phyloP scores from a whole-genome alignment of 352 stramenopile genomes.

The Nothophytophthora sp. region DNA sequence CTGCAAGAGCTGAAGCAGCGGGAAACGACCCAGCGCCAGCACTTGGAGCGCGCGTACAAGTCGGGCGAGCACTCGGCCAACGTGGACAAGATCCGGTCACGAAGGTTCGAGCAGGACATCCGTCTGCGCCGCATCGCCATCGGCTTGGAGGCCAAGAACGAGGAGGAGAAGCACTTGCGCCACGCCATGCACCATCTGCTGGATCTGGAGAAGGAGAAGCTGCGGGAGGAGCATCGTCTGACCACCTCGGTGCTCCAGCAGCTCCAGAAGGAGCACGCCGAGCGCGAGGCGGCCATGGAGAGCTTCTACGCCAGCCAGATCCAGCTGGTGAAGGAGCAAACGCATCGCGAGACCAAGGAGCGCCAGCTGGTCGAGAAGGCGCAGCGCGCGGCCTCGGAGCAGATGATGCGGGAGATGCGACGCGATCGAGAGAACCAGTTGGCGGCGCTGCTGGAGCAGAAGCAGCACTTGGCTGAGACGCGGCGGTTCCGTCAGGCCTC shows the following conservation, averaged over 20 bases:
- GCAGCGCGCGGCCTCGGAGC: conserved; percentile 58
- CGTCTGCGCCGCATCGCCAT: conserved; percentile 66
- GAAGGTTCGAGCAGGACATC: conserved; percentile 68
- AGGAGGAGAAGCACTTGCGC: conserved; percentile 71
- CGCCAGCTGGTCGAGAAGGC: conserved; percentile 71
- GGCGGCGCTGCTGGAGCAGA: conserved; percentile 48
- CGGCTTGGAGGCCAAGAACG: conserved; percentile 55
- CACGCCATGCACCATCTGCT: conserved; percentile 69
- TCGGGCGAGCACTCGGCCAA: conserved; percentile 62
- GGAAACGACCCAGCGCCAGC: conserved; percentile 57
- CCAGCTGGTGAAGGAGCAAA: conserved; percentile 64
- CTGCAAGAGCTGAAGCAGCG: conserved; percentile 63
- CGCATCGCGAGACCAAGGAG: conserved; percentile 54
- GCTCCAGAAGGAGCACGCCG: conserved; percentile 61
- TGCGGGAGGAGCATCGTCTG: conserved; percentile 60
- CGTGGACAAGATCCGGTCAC: conserved; percentile 70
- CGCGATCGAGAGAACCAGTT: conserved; percentile 59
- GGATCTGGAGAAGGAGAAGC: conserved; percentile 62
- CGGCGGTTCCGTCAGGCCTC: conserved; percentile 53
- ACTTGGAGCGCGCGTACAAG: conserved; percentile 64
- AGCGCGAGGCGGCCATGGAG: conserved; percentile 63
- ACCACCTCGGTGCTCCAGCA: conserved; percentile 48
- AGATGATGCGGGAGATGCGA: conserved; percentile 73
- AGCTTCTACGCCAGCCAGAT: conserved; percentile 78
- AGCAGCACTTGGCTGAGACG: conserved; percentile 63